Conservation (phyloP, 176 grass and related monocot species). For the Alopecurus myosuroides region DNA sequence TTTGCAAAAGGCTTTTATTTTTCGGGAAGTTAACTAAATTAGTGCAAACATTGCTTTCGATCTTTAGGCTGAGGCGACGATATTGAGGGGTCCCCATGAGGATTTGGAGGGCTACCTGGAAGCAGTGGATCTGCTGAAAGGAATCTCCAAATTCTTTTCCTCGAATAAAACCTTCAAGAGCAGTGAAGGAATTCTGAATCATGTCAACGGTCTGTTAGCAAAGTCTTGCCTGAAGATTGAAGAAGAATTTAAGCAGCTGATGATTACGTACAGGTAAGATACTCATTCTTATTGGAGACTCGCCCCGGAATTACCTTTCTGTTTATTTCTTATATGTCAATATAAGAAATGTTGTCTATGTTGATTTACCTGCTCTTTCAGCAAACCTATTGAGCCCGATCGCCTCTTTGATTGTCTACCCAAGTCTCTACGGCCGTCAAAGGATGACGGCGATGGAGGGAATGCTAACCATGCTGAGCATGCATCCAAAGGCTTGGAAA, state of each 20-base stretch:
- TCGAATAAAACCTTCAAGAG: slow-evolving; percentile 73
- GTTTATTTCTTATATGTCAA: not conserved
- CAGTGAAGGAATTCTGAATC: slow-evolving; percentile 59
- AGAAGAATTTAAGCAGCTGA: slow-evolving; percentile 81
- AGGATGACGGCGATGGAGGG: slow-evolving; percentile 11
- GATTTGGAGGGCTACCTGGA: slow-evolving; percentile 85
- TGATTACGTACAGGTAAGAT: slow-evolving; percentile 59
- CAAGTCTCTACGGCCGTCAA: slow-evolving; percentile 59
- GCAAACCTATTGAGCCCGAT: slow-evolving; percentile 89
- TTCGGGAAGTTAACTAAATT: not conserved
- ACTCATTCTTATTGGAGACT: not conserved
- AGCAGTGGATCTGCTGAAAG: slow-evolving; percentile 75
- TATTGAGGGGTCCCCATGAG: slow-evolving; percentile 83
- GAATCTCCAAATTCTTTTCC: slow-evolving; percentile 61
- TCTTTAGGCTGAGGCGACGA: slow-evolving; percentile 68
- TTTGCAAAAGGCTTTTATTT: not conserved
- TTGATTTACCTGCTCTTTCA: slow-evolving; percentile 38
- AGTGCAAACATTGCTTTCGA: not conserved
- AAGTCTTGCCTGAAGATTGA: slow-evolving; percentile 77
- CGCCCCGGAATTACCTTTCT: not conserved
- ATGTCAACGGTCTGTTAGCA: slow-evolving; percentile 57
- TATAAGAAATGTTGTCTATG: not conserved
- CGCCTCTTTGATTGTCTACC: slow-evolving; percentile 81
- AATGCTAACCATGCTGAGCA: slow-evolving; percentile 39
- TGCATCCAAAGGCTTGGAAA: slow-evolving; percentile 66